These are phyloP conservation scores for Stentor coeruleus DNA, from an alignment of 73 alveolate species.

Conservation along the genomic window DNA sequence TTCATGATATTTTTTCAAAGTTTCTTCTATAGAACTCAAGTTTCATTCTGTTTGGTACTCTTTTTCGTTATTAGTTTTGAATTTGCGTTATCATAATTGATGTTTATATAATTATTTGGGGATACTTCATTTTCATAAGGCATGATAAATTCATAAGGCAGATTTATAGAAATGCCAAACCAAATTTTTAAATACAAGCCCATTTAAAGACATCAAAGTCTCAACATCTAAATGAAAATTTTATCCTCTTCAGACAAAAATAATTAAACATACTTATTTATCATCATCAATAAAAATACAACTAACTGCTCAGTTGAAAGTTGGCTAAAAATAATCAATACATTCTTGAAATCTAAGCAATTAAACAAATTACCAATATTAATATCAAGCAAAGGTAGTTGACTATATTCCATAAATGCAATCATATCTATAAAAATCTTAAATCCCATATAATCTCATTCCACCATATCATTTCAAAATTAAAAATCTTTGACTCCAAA, in stretches of 20 bases:
- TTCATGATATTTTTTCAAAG: too few relatives aligned
- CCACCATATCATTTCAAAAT: too few relatives aligned
- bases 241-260: neutral
- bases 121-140: constrained; percentile 5
- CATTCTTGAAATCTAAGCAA: neutral
- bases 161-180: neutral
- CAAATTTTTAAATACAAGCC: neutral
- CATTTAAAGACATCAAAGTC: neutral
- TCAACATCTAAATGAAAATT: neutral
- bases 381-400: constrained; percentile 22
- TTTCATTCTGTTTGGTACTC: neutral
- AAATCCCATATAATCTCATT: too few relatives aligned
- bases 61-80: neutral
- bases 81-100: neutral
- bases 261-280: neutral
- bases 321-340: neutral
- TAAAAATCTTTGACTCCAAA: neutral
- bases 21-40: too few relatives aligned
- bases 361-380: neutral
- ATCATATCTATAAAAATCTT: too few relatives aligned
- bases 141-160: constrained; percentile 13
- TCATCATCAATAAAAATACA: neutral
- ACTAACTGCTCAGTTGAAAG: constrained; percentile 1
- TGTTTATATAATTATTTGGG: constrained; percentile 24
- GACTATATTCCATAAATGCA: neutral